Conservation (phyloP, 1,284 basidiomycete species). For the Thecaphora thlaspeos region DNA sequence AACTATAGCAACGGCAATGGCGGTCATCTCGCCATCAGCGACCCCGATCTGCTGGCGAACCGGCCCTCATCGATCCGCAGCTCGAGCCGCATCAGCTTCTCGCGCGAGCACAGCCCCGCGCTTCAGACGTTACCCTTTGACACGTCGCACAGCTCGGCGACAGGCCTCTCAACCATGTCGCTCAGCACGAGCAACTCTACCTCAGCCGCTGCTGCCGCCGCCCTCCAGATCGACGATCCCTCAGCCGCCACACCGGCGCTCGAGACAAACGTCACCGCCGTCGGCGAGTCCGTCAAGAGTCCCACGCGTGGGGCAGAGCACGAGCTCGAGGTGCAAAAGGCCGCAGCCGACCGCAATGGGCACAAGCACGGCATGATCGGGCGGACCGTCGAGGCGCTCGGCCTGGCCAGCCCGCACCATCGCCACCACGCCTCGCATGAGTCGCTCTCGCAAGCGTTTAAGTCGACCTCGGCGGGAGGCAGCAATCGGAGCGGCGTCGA, state of each 20-base stretch:
- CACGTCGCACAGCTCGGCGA: constrained; percentile 3
- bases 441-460: neutral
- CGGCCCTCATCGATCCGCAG: neutral
- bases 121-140: too few species aligned
- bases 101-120: neutral
- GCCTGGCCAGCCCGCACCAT: constrained; percentile 12
- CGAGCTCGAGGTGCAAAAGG: constrained; percentile 26
- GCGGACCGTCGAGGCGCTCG: constrained; percentile 28
- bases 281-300: constrained; percentile 4
- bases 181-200: constrained; percentile 17
- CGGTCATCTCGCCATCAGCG: too few species aligned
- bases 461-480: neutral
- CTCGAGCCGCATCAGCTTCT: neutral
- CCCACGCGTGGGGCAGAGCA: constrained; percentile 16
- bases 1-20: too few species aligned
- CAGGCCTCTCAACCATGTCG: constrained; percentile 21
- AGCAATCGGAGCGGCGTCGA: neutral
- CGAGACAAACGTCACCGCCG: constrained; percentile 24
- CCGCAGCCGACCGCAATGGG: constrained; percentile 32
- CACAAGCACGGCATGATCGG: constrained; percentile 34
- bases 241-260: constrained; percentile 10
- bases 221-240: constrained; percentile 30
- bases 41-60: too few species aligned
- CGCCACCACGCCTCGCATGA: neutral
- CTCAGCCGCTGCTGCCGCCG: constrained; percentile 5